Evolutionary conservation across 2,329 filamentous ascomycete species (phyloP).

Genomic region (Exophiala viscosa): DNA sequence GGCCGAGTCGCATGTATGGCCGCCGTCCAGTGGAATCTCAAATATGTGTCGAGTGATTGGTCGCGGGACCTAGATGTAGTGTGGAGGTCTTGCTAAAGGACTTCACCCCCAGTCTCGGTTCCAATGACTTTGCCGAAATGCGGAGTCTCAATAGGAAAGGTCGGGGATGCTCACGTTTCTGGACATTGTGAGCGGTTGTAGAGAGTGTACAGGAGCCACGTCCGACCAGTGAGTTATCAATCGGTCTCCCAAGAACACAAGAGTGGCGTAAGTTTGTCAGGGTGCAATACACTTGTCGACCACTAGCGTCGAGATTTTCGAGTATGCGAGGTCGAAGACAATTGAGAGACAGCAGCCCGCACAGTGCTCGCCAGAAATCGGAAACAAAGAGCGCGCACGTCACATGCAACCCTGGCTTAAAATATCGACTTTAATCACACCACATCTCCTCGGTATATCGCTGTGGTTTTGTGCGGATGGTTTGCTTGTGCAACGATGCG

Average conservation of each 20-base stretch:
- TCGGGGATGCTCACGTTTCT: slow-evolving; percentile 11
- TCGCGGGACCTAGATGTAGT: too few relatives aligned
- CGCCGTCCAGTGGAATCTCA: neutral
- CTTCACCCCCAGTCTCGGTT: neutral
- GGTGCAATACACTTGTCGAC: neutral
- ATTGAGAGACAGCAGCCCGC: too few relatives aligned
- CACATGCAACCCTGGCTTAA: too few relatives aligned
- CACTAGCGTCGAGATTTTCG: neutral
- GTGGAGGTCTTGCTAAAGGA: neutral
- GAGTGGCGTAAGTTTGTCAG: neutral
- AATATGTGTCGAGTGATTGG: too few relatives aligned
- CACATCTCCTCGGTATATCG: too few relatives aligned
- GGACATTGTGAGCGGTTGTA: slow-evolving; percentile 8
- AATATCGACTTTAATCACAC: too few relatives aligned
- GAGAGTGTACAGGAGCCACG: neutral
- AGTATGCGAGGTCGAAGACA: too few relatives aligned
- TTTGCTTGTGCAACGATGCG: neutral
- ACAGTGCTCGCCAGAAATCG: too few relatives aligned
- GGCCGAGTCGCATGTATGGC: neutral
- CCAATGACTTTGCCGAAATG: neutral
- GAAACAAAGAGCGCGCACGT: too few relatives aligned
- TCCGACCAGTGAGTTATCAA: too few relatives aligned
- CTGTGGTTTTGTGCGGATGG: too few relatives aligned
- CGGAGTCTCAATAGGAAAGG: slow-evolving; percentile 8
- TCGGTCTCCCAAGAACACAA: too few relatives aligned